These are phyloP conservation scores for Drosera capensis DNA, from an alignment of 148 eudicot species.

Conservation along the genomic window DNA sequence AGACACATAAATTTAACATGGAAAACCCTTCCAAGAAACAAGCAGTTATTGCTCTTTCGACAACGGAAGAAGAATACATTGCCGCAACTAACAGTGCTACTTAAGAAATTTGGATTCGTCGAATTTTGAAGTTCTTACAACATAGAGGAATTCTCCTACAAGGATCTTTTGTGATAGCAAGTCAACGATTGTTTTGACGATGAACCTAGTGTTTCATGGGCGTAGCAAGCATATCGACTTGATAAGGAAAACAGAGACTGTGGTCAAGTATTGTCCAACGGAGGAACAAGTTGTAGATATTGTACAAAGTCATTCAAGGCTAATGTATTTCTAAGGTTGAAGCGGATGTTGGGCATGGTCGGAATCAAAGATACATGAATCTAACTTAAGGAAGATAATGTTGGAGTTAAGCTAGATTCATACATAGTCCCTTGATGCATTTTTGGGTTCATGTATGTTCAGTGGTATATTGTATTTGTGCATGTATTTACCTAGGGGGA, in stretches of 20 bases:
- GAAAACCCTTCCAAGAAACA: constrained; percentile 1
- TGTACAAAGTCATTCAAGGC: background rate
- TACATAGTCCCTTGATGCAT: too few relatives aligned
- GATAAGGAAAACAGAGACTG: background rate
- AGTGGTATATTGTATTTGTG: too few relatives aligned
- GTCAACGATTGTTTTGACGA: background rate
- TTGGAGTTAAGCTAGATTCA: too few relatives aligned
- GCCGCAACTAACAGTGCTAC: too few relatives aligned
- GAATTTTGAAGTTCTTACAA: background rate
- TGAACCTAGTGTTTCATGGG: background rate
- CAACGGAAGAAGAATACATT: background rate
- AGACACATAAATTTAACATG: too few relatives aligned
- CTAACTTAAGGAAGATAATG: too few relatives aligned
- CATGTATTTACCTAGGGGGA: too few relatives aligned
- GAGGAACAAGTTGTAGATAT: constrained; percentile 1
- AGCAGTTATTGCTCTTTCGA: background rate
- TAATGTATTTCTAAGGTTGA: background rate
- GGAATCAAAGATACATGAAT: too few relatives aligned
- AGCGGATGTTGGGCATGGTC: background rate
- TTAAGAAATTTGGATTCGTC: background rate
- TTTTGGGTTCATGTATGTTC: too few relatives aligned
- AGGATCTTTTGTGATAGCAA: constrained; percentile 4
- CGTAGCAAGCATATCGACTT: background rate
- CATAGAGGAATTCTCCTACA: too few relatives aligned
- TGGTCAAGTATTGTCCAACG: background rate